Conservation (phyloP, 257 asterid species). For the Solanum appendiculatum region DNA sequence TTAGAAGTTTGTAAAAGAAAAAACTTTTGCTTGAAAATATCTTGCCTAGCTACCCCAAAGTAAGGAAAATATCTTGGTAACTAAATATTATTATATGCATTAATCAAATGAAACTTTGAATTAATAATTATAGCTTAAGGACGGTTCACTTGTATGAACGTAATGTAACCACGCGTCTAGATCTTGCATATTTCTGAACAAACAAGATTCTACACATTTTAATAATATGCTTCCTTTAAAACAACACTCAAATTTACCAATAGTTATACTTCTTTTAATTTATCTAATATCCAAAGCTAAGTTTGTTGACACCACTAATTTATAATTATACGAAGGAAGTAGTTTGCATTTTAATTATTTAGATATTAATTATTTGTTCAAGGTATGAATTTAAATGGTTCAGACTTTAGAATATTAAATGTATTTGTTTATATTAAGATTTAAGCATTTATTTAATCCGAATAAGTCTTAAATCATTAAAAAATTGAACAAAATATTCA, state of each 20-base stretch:
- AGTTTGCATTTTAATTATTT: too few relatives aligned
- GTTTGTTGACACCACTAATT: background rate
- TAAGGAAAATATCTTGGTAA: slow-evolving; percentile 5
- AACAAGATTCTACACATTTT: background rate
- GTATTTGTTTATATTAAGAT: too few relatives aligned
- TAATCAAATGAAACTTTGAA: background rate
- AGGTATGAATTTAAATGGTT: background rate
- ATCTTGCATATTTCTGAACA: background rate
- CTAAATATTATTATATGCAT: background rate
- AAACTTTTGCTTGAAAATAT: background rate
- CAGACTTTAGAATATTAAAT: too few relatives aligned
- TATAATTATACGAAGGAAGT: background rate
- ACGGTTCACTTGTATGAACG: background rate
- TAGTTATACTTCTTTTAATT: background rate
- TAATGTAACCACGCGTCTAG: slow-evolving; percentile 1
- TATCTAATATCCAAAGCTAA: background rate
- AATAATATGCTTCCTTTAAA: background rate
- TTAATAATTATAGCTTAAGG: background rate
- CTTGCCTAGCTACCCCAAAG: background rate
- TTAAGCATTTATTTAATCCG: too few relatives aligned
- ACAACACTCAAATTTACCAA: background rate
- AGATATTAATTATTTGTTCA: too few relatives aligned
- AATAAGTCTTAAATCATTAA: too few relatives aligned
- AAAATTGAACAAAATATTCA: too few relatives aligned
- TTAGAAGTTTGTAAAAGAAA: background rate